These are phyloP conservation scores for Neobulgaria alba DNA, from an alignment of 2,329 filamentous ascomycete genomes.

Conservation along the genomic window DNA sequence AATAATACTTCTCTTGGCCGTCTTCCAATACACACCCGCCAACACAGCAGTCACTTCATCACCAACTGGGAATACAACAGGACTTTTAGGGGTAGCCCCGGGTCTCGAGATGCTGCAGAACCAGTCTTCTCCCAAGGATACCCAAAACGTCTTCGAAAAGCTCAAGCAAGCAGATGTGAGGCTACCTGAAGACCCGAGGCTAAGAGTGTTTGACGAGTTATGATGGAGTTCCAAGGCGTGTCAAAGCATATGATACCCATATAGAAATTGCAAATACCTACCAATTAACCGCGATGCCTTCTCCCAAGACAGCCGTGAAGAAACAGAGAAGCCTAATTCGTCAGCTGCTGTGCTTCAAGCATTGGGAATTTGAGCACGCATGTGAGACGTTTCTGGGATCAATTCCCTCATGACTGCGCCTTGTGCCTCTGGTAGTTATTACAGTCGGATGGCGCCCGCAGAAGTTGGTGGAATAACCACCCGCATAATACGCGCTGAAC, in stretches of 20 bases:
- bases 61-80: not conserved
- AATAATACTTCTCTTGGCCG: not conserved
- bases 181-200: constrained; percentile 22
- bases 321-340: not conserved
- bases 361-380: not conserved
- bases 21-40: not conserved
- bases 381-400: not conserved
- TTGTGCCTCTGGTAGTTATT: too few species aligned
- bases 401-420: not conserved
- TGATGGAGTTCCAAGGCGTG: constrained; percentile 12
- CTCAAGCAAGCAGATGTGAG: constrained; percentile 11
- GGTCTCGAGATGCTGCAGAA: not conserved
- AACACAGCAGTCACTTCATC: not conserved
- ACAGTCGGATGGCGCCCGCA: too few species aligned
- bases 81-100: not conserved
- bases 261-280: too few species aligned
- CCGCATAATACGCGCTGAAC: too few species aligned
- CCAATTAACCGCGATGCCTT: too few species aligned
- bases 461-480: too few species aligned
- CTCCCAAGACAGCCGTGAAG: not conserved
- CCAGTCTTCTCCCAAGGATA: not conserved
- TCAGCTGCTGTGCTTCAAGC: not conserved
- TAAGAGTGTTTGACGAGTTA: constrained; percentile 28
- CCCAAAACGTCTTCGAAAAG: constrained; percentile 4
- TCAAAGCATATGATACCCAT: too few species aligned